phyloP scores from a whole-genome alignment of 1,284 basidiomycete genomes.

The Ceratobasidium sp. region DNA sequence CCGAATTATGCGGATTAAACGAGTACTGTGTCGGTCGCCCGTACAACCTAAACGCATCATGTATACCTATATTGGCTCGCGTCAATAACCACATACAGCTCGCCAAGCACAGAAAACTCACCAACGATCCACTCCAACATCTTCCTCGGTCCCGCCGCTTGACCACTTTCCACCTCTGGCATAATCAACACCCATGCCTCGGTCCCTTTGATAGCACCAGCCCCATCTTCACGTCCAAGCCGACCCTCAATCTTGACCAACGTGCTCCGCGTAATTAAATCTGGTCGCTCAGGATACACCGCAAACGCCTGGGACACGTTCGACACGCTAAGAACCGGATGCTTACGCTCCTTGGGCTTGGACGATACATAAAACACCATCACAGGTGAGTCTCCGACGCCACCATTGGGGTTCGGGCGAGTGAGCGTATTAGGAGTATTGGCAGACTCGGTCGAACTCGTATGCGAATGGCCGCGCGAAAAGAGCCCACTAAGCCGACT shows the following conservation, averaged over 20 bases:
- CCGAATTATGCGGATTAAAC: conserved; percentile 85
- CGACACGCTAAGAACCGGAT: conserved; percentile 69
- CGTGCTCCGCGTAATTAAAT: conserved; percentile 86
- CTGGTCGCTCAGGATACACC: conserved; percentile 95
- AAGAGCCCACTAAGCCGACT: conserved; percentile 44
- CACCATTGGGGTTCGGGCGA: conserved; percentile 3
- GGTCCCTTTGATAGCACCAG: conserved; percentile 68
- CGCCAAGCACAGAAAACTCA: conserved; percentile 56
- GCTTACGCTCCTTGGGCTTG: conserved; percentile 79
- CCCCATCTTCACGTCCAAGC: conserved; percentile 79
- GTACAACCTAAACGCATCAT: conserved; percentile 89
- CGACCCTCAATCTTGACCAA: conserved; percentile 89
- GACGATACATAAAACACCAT: conserved; percentile 72
- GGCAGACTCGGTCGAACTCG: conserved; percentile 24
- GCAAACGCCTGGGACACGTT: conserved; percentile 75
- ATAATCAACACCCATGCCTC: conserved; percentile 90
- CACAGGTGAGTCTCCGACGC: conserved; percentile 55
- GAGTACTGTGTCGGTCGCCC: conserved; percentile 85
- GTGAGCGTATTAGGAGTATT: conserved; percentile 7
- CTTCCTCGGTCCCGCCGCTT: conserved; percentile 69
- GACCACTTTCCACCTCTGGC: conserved; percentile 75
- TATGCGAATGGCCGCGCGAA: conserved; percentile 30
- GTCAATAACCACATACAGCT: neutral
- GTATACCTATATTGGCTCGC: conserved; percentile 68
- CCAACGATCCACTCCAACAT: conserved; percentile 97